Conservation (phyloP, 1,284 basidiomycete species). For the Abortiporus biennis region DNA sequence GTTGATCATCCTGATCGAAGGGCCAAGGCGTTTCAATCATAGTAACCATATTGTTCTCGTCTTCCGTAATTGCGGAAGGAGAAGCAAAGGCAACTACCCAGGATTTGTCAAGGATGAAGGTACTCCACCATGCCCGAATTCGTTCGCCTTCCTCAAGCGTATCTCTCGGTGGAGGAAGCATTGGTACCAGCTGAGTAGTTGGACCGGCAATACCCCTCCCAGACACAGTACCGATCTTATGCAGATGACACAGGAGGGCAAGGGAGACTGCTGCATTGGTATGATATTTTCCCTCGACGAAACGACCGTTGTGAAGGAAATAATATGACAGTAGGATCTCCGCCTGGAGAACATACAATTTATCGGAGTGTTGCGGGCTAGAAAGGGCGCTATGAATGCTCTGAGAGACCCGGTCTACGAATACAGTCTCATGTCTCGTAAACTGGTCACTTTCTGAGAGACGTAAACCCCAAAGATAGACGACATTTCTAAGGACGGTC, state of each 20-base stretch:
- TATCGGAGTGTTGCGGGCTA: slow-evolving; percentile 23
- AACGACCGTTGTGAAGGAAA: slow-evolving; percentile 30
- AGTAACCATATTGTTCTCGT: slow-evolving; percentile 9
- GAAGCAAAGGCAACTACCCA: slow-evolving; percentile 13
- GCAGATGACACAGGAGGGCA: slow-evolving; percentile 20
- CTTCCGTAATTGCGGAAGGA: slow-evolving; percentile 11
- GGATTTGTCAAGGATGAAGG: slow-evolving; percentile 29
- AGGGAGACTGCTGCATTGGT: slow-evolving; percentile 29
- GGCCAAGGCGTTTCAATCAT: slow-evolving; percentile 16
- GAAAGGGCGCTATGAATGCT: slow-evolving; percentile 22
- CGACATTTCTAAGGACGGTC: slow-evolving; percentile 10
- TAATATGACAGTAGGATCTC: slow-evolving; percentile 35
- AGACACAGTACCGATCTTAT: slow-evolving; percentile 9
- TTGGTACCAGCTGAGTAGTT: neutral
- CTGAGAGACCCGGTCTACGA: slow-evolving; percentile 20
- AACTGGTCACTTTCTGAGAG: slow-evolving; percentile 9
- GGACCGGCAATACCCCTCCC: no score
- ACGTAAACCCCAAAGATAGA: slow-evolving; percentile 16
- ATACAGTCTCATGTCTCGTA: slow-evolving; percentile 11
- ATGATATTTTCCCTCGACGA: slow-evolving; percentile 33
- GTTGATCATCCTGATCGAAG: slow-evolving; percentile 10
- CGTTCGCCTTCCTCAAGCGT: slow-evolving; percentile 13
- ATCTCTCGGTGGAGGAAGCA: slow-evolving; percentile 10
- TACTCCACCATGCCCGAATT: slow-evolving; percentile 16
- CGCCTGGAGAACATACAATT: slow-evolving; percentile 35